phyloP scores from a whole-genome alignment of 352 stramenopile species.

The Globisporangium middletonii region DNA sequence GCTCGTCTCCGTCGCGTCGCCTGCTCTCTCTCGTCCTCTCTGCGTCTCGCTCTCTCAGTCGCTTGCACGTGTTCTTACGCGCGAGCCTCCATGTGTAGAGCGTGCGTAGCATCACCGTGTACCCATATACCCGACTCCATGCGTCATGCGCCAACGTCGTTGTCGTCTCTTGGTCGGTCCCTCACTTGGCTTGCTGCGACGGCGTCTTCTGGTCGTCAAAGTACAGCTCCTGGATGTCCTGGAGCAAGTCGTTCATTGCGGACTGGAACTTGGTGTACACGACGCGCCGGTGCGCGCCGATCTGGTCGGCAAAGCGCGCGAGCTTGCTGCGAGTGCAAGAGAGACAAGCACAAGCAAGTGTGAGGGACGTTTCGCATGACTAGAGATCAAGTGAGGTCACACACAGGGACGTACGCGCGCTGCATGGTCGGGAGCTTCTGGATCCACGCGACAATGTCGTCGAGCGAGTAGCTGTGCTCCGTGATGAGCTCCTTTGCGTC shows the following conservation, averaged over 20 bases:
- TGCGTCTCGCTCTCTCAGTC: conserved; percentile 1
- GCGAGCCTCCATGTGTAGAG: too few species aligned
- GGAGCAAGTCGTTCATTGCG: conserved; percentile 69
- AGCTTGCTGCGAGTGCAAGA: conserved; percentile 48
- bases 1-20: not conserved
- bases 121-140: not conserved
- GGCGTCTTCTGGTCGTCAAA: conserved; percentile 44
- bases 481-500: conserved; percentile 66
- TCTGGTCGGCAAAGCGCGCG: conserved; percentile 72
- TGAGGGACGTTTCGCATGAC: not conserved
- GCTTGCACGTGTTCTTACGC: too few species aligned
- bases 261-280: conserved; percentile 70
- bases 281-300: conserved; percentile 38
- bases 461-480: conserved; percentile 60
- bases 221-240: conserved; percentile 59
- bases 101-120: not conserved
- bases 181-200: conserved; percentile 22
- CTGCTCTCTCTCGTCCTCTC: not conserved
- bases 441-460: conserved; percentile 74
- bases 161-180: too few species aligned
- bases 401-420: conserved; percentile 46
- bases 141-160: too few species aligned
- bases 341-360: not conserved
- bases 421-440: conserved; percentile 76
- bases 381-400: not conserved